A percentile compares a stretch with the other conserved stretches of the same genome.
Evolutionary conservation across 2,329 filamentous ascomycete species (phyloP).

Genomic region (Calonectria crousiana): DNA sequence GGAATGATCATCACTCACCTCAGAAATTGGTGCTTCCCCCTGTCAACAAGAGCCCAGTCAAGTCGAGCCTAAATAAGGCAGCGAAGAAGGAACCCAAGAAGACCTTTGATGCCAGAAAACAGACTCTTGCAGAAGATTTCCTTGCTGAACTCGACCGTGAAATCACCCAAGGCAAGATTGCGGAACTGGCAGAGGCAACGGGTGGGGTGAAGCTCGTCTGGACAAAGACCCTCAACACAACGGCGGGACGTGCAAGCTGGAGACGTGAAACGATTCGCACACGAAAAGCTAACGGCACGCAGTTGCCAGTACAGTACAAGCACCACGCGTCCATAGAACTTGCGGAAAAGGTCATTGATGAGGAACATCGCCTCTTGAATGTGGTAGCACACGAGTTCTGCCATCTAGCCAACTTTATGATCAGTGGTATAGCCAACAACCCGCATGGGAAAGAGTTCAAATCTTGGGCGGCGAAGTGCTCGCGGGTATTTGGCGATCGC

Average conservation of each 20-base stretch:
- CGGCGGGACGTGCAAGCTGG: conserved; percentile 82
- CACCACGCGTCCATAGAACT: conserved; percentile 87
- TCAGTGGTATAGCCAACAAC: conserved; percentile 78
- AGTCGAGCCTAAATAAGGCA: conserved; percentile 53
- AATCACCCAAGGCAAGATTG: conserved; percentile 72
- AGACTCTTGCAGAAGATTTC: conserved; percentile 73
- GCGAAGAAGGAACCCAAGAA: conserved; percentile 60
- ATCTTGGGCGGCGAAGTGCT: conserved; percentile 72
- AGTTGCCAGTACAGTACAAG: conserved; percentile 50
- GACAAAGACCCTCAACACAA: conserved; percentile 84
- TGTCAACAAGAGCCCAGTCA: conserved; percentile 41
- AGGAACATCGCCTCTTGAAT: conserved; percentile 82
- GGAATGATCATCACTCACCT: conserved; percentile 73
- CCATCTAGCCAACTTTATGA: conserved; percentile 92
- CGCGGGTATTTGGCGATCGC: conserved; percentile 66
- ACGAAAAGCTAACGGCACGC: conserved; percentile 40
- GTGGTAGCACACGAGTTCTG: conserved; percentile 98
- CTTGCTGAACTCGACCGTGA: conserved; percentile 75
- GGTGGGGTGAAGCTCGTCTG: conserved; percentile 80
- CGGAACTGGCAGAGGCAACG: conserved; percentile 68
- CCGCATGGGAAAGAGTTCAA: conserved; percentile 91
- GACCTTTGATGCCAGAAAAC: conserved; percentile 72
- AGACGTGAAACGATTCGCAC: conserved; percentile 67
- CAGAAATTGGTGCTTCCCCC: conserved; percentile 53
- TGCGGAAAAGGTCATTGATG: conserved; percentile 87